These are phyloP conservation scores for Trametes sanguinea DNA, from an alignment of 768 basidiomycete species.

Conservation along the genomic window DNA sequence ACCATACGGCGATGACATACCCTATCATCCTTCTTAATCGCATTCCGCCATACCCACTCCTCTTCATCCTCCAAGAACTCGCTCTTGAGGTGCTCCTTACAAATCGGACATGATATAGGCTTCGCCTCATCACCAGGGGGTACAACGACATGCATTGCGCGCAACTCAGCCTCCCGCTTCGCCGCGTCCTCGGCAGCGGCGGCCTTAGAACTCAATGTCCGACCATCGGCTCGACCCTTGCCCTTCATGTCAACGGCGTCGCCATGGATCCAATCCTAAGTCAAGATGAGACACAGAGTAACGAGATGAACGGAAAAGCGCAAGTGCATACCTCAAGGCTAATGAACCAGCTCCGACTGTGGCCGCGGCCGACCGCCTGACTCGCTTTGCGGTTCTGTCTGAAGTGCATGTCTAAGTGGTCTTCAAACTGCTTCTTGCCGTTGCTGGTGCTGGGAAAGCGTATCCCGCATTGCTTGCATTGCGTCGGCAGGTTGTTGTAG, in stretches of 20 bases:
- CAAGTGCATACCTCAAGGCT: constrained; percentile 66
- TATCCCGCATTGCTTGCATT: constrained; percentile 93
- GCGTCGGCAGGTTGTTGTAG: constrained; percentile 71
- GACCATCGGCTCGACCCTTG: constrained; percentile 62
- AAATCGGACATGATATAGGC: constrained; percentile 87
- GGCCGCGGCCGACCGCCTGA: constrained; percentile 78
- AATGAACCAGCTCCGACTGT: constrained; percentile 89
- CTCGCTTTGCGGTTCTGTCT: constrained; percentile 84
- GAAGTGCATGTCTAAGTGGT: constrained; percentile 97
- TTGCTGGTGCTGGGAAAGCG: constrained; percentile 74
- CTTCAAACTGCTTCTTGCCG: constrained; percentile 78
- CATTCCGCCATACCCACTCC: constrained; percentile 98
- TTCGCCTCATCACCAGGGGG: constrained; percentile 89
- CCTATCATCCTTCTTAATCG: constrained; percentile 78
- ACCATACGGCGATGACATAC: constrained; percentile 45
- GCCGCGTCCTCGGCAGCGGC: constrained; percentile 63
- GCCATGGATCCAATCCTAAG: constrained; percentile 89
- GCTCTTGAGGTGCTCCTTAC: constrained; percentile 89
- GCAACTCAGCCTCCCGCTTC: constrained; percentile 74
- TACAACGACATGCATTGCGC: constrained; percentile 80
- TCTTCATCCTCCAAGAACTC: constrained; percentile 96
- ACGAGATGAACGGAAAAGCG: not conserved
- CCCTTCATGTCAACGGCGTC: constrained; percentile 60
- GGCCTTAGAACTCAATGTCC: constrained; percentile 55
- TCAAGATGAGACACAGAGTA: constrained; percentile 20